These are phyloP conservation scores for Auriscalpium vulgare DNA, from an alignment of 768 basidiomycete genomes.

Conservation along the genomic window DNA sequence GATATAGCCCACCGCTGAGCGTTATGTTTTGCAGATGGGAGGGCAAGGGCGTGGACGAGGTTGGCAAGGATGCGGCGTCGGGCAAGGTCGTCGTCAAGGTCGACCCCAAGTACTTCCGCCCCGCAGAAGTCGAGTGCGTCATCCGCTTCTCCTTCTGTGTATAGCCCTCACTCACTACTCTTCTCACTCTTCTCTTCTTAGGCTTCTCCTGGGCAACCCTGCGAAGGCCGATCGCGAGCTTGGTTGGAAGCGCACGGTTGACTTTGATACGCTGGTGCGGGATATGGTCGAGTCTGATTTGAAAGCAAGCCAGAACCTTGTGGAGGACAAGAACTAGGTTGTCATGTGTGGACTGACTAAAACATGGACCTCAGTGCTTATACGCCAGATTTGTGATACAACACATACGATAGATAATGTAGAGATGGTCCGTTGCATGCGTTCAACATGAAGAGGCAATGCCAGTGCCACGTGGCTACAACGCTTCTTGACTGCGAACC, in stretches of 20 bases:
- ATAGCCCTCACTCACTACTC: neutral
- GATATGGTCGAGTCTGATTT: constrained; percentile 91
- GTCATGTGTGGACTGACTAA: too few species aligned
- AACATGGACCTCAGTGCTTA: too few species aligned
- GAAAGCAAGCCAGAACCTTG: constrained; percentile 59
- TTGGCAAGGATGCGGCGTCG: constrained; percentile 64
- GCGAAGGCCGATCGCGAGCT: constrained; percentile 83
- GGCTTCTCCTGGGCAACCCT: constrained; percentile 80
- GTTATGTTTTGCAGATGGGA: constrained; percentile 50
- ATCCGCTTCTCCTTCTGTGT: neutral
- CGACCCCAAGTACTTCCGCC: constrained; percentile 88
- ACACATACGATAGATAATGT: too few species aligned
- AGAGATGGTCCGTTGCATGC: too few species aligned
- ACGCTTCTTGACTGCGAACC: too few species aligned
- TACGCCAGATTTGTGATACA: too few species aligned
- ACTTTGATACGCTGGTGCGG: constrained; percentile 76
- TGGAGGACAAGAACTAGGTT: constrained; percentile 75
- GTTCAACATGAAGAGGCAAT: too few species aligned
- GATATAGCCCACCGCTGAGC: constrained; percentile 1
- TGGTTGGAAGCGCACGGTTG: constrained; percentile 84
- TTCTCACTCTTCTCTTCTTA: constrained; percentile 21
- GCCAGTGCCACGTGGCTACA: too few species aligned
- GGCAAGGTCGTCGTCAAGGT: constrained; percentile 73
- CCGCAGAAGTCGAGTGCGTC: constrained; percentile 88
- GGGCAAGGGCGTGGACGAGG: constrained; percentile 66